phyloP scores from a whole-genome alignment of 495 filamentous ascomycete genomes.

The Aspergillus heteromorphus region DNA sequence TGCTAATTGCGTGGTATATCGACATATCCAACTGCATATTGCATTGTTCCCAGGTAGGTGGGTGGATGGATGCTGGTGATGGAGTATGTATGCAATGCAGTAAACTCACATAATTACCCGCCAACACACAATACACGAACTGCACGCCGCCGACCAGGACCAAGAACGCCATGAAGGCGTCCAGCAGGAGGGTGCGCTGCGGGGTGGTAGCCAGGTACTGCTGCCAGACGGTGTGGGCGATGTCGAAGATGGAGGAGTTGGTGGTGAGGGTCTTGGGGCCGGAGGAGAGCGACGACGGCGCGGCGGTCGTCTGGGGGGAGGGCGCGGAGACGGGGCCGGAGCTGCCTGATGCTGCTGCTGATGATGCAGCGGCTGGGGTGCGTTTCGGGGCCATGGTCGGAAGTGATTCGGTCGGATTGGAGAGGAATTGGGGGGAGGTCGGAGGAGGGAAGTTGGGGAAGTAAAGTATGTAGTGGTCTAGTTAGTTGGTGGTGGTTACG shows the following conservation, averaged over 20 bases:
- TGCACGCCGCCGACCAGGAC: slow-evolving; percentile 81
- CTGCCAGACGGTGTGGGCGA: slow-evolving; percentile 55
- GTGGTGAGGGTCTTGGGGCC: slow-evolving; percentile 34
- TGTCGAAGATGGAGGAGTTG: slow-evolving; percentile 47
- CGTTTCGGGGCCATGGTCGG: slow-evolving; percentile 47
- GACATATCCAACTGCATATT: no score
- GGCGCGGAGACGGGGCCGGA: slow-evolving; percentile 8
- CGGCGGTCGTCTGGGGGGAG: slow-evolving; percentile 24
- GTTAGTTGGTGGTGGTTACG: no score
- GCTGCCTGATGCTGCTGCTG: not conserved
- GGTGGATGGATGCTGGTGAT: no score
- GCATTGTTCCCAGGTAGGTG: no score
- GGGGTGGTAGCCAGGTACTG: slow-evolving; percentile 76
- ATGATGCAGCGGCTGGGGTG: slow-evolving; percentile 35
- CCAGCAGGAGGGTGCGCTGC: slow-evolving; percentile 86
- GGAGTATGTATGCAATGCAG: no score
- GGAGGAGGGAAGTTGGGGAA: not conserved
- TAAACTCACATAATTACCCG: slow-evolving; percentile 81
- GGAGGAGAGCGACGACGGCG: slow-evolving; percentile 38
- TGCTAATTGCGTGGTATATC: no score
- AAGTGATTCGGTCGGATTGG: not conserved
- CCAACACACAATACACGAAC: slow-evolving; percentile 88
- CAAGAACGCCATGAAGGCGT: slow-evolving; percentile 88
- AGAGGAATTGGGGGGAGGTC: not conserved
- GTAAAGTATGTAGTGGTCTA: not conserved